A percentile compares a stretch with the other conserved stretches of the same genome.
Conservation (phyloP, 2,329 filamentous ascomycete genomes). For the Venturia effusa region DNA sequence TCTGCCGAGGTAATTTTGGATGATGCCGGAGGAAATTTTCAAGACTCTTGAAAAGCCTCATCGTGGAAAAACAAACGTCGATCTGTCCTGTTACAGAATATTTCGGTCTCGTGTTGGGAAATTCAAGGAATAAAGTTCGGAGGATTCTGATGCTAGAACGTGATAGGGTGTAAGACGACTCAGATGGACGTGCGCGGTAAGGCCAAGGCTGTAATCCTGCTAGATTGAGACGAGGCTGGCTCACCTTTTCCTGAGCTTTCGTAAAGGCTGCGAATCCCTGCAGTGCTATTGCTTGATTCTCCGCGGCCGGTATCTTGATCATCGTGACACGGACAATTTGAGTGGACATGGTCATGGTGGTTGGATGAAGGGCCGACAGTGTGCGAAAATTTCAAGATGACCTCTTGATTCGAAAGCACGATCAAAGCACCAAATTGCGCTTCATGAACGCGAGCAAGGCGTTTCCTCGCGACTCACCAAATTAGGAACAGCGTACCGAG, state of each 20-base stretch:
- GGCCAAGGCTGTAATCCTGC: neutral
- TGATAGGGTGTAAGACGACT: neutral
- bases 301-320: neutral
- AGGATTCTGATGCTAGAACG: neutral
- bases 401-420: neutral
- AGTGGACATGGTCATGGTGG: neutral
- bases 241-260: conserved; percentile 5
- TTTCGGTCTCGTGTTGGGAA: too few relatives aligned
- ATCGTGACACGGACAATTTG: conserved; percentile 4
- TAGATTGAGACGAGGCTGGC: neutral
- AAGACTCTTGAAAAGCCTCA: too few relatives aligned
- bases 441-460: neutral
- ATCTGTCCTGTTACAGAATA: too few relatives aligned
- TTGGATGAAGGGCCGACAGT: neutral
- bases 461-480: neutral
- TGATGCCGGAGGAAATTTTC: too few relatives aligned
- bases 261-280: neutral
- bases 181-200: neutral
- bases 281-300: neutral
- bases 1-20: neutral
- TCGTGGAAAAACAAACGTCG: too few relatives aligned
- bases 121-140: neutral
- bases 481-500: neutral
- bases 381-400: neutral
- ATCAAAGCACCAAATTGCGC: neutral